These are phyloP conservation scores for Fusarium liriodendri DNA, from an alignment of 2,329 filamentous ascomycete species.

Conservation along the genomic window DNA sequence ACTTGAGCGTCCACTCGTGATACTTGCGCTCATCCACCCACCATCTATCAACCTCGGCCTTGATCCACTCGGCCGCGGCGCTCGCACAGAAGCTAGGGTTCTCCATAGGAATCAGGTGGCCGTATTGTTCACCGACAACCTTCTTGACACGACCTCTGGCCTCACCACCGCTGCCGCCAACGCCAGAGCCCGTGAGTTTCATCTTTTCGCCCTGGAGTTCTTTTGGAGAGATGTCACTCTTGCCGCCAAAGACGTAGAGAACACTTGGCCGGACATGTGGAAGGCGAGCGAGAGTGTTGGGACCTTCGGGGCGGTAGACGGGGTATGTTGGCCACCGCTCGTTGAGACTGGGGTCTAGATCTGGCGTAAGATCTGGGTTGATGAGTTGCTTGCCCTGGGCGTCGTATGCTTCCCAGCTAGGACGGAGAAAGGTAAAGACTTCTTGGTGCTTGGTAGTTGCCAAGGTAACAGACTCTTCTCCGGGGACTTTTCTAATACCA, in stretches of 20 bases:
- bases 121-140: constrained; percentile 71
- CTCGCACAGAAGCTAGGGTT: constrained; percentile 74
- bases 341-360: constrained; percentile 57
- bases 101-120: constrained; percentile 90
- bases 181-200: constrained; percentile 70
- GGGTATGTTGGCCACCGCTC: constrained; percentile 55
- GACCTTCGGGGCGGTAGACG: constrained; percentile 76
- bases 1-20: constrained; percentile 63
- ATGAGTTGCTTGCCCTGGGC: constrained; percentile 52
- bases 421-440: constrained; percentile 80
- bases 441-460: constrained; percentile 85
- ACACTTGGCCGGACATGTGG: constrained; percentile 71
- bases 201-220: constrained; percentile 68
- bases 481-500: constrained; percentile 75
- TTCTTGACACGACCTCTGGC: constrained; percentile 74
- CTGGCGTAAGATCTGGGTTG: constrained; percentile 55
- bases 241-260: constrained; percentile 76
- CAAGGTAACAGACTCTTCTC: constrained; percentile 70
- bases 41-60: constrained; percentile 67
- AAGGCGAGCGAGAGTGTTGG: constrained; percentile 66
- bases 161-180: constrained; percentile 75
- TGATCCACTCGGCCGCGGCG: constrained; percentile 67
- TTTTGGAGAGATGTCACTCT: constrained; percentile 66
- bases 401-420: constrained; percentile 62
- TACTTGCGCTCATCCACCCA: constrained; percentile 67